Base-by-base conservation (phyloP, 192 early-diverging fungal species). In the Phlyctochytrium planicorne region DNA sequence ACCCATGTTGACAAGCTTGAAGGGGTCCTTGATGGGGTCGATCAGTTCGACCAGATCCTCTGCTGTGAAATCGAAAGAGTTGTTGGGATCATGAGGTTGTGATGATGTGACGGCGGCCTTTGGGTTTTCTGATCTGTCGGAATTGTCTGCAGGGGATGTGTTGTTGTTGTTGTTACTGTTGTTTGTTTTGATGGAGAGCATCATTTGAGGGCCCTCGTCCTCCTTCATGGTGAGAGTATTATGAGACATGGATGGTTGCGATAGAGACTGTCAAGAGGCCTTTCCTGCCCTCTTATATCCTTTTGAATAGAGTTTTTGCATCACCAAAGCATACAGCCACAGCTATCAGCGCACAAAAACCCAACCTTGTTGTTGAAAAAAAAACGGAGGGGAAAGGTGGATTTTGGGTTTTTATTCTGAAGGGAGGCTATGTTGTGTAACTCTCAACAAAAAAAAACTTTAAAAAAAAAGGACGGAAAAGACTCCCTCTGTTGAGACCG, bases 21-120 rank as follows among this genome's bases (percentile, higher is more conserved):
- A 60, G 52, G 78, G 79, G 62, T 64, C 68, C 59, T 84, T 84
- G 59, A 34, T 29, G 3, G 82, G 82, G 52, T 80, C 69, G 37
- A 82, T 52, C 30, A 84, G 68, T 30, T 70, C 71, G 30, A 69
- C 34, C 24, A 84, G 70, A 30, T 70, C 25, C 23, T 76, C 68
- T 10, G 69, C 17, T 37, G 59, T 50, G 40, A 75, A 6, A 30
- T 23, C 59, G 40, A 75, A 75, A 34, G 27, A 32, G 16, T 30
- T 20, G 53, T 31, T 27, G 40, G 6, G 10, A 47, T 47, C 40
- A 20, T 47, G 40, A 20, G 40, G 10, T 14, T 20, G n/a, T n/a
- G n/a, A n/a, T n/a, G n/a, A n/a, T n/a, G n/a, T n/a, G n/a, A n/a
- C n/a, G n/a, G n/a, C n/a, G n/a, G n/a, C n/a, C n/a, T n/a, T n/a